Evolutionary conservation across 1,284 basidiomycete species (phyloP).

Genomic region (Neonothopanus nambi): DNA sequence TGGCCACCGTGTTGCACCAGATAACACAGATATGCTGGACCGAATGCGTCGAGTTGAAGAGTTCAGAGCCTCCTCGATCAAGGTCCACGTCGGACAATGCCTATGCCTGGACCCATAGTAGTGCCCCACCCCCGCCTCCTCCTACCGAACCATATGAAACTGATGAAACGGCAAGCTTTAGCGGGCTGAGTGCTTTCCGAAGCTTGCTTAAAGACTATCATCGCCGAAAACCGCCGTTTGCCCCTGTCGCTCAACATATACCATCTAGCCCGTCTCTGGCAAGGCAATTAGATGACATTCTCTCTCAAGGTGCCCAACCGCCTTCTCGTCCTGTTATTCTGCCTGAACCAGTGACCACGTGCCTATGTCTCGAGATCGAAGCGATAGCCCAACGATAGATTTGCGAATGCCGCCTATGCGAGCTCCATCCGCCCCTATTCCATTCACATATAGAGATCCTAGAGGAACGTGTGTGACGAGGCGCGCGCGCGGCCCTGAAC

Average conservation of each 20-base stretch:
- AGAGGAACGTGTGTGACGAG: not conserved
- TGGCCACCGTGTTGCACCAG: slow-evolving; percentile 26
- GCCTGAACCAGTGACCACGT: slow-evolving; percentile 16
- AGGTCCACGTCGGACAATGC: slow-evolving; percentile 23
- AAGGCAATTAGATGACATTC: slow-evolving; percentile 13
- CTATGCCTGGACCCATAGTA: slow-evolving; percentile 18
- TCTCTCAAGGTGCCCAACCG: slow-evolving; percentile 6
- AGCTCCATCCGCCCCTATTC: slow-evolving; percentile 4
- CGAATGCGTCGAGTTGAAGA: slow-evolving; percentile 44
- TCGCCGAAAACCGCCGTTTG: not conserved
- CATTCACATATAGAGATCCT: not conserved
- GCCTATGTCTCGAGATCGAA: slow-evolving; percentile 38
- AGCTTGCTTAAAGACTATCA: not conserved
- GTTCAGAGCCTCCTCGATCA: slow-evolving; percentile 36
- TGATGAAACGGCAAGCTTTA: not conserved
- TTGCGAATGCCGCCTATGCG: slow-evolving; percentile 2
- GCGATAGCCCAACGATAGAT: slow-evolving; percentile 38
- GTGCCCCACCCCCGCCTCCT: slow-evolving; percentile 18
- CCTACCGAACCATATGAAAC: not conserved
- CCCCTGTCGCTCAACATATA: not conserved
- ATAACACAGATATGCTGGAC: slow-evolving; percentile 38
- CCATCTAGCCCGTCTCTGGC: slow-evolving; percentile 13
- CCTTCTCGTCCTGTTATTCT: slow-evolving; percentile 1
- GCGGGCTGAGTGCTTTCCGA: not conserved
- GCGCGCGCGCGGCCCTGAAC: not conserved